Evolutionary conservation across 352 stramenopile species (phyloP).

Genomic region (Pythium scleroteichum): DNA sequence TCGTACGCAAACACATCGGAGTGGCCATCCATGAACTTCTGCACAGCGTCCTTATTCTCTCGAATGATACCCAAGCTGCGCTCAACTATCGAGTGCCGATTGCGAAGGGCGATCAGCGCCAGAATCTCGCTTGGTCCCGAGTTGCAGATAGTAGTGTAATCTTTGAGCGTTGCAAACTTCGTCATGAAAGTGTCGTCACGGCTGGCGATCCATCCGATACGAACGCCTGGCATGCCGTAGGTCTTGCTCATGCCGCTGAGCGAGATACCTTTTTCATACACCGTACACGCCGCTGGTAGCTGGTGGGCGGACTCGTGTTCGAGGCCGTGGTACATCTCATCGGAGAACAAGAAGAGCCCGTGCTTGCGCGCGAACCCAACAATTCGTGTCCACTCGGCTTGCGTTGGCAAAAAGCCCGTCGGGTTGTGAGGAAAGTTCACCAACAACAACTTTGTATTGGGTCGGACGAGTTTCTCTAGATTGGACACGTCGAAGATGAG

Average conservation of each 20-base stretch:
- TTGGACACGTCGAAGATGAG: constrained; percentile 43
- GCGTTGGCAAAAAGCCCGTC: constrained; percentile 45
- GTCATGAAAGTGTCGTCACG: constrained; percentile 36
- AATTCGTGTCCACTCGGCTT: constrained; percentile 41
- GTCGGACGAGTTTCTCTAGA: constrained; percentile 37
- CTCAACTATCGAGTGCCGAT: constrained; percentile 28
- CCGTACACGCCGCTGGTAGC: constrained; percentile 31
- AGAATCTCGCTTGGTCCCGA: constrained; percentile 59
- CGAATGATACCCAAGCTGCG: constrained; percentile 36
- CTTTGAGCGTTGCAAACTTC: constrained; percentile 49
- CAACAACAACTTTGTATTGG: constrained; percentile 60
- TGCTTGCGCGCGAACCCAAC: constrained; percentile 39
- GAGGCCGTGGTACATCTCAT: constrained; percentile 70
- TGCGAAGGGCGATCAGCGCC: constrained; percentile 51
- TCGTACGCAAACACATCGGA: constrained; percentile 39
- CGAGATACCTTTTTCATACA: constrained; percentile 55
- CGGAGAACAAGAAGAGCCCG: constrained; percentile 54
- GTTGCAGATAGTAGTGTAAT: constrained; percentile 77
- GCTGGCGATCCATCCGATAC: constrained; percentile 60
- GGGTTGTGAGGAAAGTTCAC: constrained; percentile 84
- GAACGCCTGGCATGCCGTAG: constrained; percentile 48
- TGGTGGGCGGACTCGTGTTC: constrained; percentile 31
- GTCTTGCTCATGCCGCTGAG: constrained; percentile 65
- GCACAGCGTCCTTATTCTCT: constrained; percentile 22
- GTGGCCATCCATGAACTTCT: constrained; percentile 41